Evolutionary conservation across 2,329 filamentous ascomycete genomes (phyloP).

Genomic region (Lachnellula willkommii): DNA sequence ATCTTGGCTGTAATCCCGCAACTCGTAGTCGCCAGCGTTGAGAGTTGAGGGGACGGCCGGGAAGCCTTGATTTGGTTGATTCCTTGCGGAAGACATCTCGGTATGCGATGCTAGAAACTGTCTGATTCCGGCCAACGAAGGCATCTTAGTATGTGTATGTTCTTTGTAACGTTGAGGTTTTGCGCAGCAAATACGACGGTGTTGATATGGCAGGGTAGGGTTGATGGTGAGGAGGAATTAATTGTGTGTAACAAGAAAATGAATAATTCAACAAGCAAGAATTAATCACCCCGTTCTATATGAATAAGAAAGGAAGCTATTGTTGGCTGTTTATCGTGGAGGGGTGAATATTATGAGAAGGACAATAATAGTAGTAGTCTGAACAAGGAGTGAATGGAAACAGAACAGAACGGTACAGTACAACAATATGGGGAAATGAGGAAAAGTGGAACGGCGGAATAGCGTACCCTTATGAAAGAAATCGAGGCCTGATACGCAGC

Average conservation of each 20-base stretch:
- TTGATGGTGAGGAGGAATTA: conserved; percentile 1
- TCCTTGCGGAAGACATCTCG: conserved; percentile 31
- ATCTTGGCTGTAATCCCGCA: conserved; percentile 23
- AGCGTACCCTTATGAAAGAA: conserved; percentile 23
- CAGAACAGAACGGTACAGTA: background rate
- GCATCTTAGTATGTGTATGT: conserved; percentile 28
- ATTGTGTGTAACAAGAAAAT: background rate
- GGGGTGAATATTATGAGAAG: conserved; percentile 15
- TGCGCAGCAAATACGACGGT: background rate
- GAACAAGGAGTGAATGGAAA: conserved; percentile 10
- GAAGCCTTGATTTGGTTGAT: conserved; percentile 22
- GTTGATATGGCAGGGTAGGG: conserved; percentile 3
- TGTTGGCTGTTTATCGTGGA: conserved; percentile 6
- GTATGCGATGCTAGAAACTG: conserved; percentile 27
- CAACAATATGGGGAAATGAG: background rate
- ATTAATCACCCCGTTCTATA: conserved; percentile 12
- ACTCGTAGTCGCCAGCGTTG: conserved; percentile 27
- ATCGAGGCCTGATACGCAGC: conserved; percentile 4
- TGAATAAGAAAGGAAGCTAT: conserved; percentile 17
- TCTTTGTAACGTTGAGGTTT: conserved; percentile 10
- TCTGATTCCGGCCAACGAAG: conserved; percentile 29
- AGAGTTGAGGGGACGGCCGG: conserved; percentile 35
- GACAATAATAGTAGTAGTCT: conserved; percentile 19
- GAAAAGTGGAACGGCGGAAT: conserved; percentile 10
- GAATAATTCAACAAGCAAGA: conserved; percentile 3